These are phyloP conservation scores for Agaricales sp. DNA, from an alignment of 1,284 basidiomycete genomes.

Conservation along the genomic window DNA sequence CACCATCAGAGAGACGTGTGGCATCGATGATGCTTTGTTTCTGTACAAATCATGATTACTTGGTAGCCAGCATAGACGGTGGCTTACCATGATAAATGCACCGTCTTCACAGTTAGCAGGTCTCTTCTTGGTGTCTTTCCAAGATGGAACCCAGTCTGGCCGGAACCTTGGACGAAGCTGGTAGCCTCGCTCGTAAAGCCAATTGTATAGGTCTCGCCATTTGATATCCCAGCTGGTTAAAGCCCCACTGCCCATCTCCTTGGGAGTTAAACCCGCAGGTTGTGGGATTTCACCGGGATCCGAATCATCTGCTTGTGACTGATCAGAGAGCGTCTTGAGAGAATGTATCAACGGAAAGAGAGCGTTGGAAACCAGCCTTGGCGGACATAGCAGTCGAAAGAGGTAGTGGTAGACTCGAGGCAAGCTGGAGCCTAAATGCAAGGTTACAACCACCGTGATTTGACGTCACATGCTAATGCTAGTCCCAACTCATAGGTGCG, in stretches of 20 bases:
- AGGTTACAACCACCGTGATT: too few relatives aligned
- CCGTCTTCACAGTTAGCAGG: background rate
- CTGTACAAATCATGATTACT: background rate
- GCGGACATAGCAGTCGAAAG: too few relatives aligned
- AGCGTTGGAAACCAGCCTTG: too few relatives aligned
- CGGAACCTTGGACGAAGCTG: slow-evolving; percentile 20
- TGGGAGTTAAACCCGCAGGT: too few relatives aligned
- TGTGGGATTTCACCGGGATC: too few relatives aligned
- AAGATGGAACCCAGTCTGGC: slow-evolving; percentile 19
- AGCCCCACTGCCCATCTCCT: background rate
- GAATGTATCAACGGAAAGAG: too few relatives aligned
- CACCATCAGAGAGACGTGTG: background rate
- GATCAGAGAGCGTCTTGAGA: too few relatives aligned
- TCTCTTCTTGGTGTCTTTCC: slow-evolving; percentile 8
- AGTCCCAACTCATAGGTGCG: too few relatives aligned
- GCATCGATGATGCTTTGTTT: background rate
- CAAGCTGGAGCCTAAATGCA: too few relatives aligned
- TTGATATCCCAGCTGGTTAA: background rate
- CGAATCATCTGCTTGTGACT: too few relatives aligned
- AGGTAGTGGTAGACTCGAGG: too few relatives aligned
- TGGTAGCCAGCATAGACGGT: background rate
- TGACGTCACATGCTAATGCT: too few relatives aligned
- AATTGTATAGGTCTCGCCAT: slow-evolving; percentile 18
- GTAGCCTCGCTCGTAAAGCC: slow-evolving; percentile 18
- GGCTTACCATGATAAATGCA: background rate